Percentiles rank a stretch among this genome's conserved stretches.
Conservation (phyloP, 768 basidiomycete genomes). For the Panellus pusillus region DNA sequence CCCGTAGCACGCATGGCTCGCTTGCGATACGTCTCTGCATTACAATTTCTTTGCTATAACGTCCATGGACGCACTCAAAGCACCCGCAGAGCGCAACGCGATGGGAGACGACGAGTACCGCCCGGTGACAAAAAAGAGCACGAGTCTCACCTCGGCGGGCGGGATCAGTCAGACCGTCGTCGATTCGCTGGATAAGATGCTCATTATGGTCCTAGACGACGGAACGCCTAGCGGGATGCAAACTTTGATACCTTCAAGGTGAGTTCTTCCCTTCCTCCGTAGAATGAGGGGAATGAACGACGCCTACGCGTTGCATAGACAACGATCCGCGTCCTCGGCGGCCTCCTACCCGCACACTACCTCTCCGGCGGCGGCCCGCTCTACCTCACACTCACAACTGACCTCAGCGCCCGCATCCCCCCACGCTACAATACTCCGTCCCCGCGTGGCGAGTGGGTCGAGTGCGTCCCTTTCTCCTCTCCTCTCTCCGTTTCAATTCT, state of each 20-base stretch:
- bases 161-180: conserved; percentile 88
- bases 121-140: conserved; percentile 73
- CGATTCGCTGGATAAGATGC: conserved; percentile 85
- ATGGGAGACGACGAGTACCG: conserved; percentile 94
- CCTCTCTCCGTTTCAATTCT: no score
- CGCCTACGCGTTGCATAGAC: no score
- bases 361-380: conserved; percentile 53
- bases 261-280: conserved; percentile 30
- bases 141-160: conserved; percentile 74
- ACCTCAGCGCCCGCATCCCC: conserved; percentile 79
- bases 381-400: conserved; percentile 72
- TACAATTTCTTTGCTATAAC: not conserved
- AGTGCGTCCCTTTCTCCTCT: conserved; percentile 31
- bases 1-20: conserved; percentile 74
- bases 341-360: conserved; percentile 82
- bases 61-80: conserved; percentile 13
- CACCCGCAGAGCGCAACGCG: conserved; percentile 83
- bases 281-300: no score
- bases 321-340: conserved; percentile 90
- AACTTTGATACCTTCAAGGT: conserved; percentile 91
- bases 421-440: conserved; percentile 72
- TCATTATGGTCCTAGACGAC: conserved; percentile 77
- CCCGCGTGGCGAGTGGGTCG: conserved; percentile 51
- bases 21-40: conserved; percentile 67
- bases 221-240: conserved; percentile 67